phyloP scores from a whole-genome alignment of 768 basidiomycete genomes.

The Leccinum longicurvipes region DNA sequence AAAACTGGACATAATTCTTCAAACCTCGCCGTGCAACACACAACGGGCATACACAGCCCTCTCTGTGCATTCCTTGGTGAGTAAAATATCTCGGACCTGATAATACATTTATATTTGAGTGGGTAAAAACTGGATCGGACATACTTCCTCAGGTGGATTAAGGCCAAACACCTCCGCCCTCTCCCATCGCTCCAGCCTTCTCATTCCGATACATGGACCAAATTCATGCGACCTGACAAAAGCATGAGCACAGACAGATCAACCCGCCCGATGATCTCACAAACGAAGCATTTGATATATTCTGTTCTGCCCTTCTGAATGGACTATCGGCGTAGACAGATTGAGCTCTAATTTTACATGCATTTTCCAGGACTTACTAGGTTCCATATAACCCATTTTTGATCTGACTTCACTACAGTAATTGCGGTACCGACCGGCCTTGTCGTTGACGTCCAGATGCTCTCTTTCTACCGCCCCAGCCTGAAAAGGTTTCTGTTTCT shows the following conservation, averaged over 20 bases:
- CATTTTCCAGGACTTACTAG: constrained; percentile 46
- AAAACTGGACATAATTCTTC: constrained; percentile 3
- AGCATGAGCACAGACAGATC: constrained; percentile 1
- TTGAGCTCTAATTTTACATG: background rate
- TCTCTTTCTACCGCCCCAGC: constrained; percentile 16
- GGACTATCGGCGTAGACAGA: constrained; percentile 44
- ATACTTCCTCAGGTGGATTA: constrained; percentile 74
- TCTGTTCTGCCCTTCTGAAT: constrained; percentile 55
- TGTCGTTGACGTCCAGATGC: constrained; percentile 42
- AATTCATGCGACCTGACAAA: constrained; percentile 66
- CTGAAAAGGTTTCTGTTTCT: constrained; percentile 3
- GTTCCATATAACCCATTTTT: constrained; percentile 54
- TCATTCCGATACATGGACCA: constrained; percentile 75
- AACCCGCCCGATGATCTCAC: constrained; percentile 34
- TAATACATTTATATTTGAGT: background rate
- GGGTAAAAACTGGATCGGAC: constrained; percentile 11
- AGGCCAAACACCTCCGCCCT: constrained; percentile 76
- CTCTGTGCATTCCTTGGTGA: constrained; percentile 60
- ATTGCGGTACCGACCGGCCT: constrained; percentile 50
- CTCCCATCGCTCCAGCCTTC: constrained; percentile 86
- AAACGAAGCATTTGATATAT: constrained; percentile 71
- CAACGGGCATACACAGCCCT: constrained; percentile 53
- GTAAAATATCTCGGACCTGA: constrained; percentile 77
- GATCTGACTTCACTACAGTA: constrained; percentile 43
- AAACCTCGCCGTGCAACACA: constrained; percentile 52